Percentiles rank a stretch among this genome's conserved stretches.
Conservation (phyloP, 2,329 filamentous ascomycete species). For the Chrysoporthe cubensis region DNA sequence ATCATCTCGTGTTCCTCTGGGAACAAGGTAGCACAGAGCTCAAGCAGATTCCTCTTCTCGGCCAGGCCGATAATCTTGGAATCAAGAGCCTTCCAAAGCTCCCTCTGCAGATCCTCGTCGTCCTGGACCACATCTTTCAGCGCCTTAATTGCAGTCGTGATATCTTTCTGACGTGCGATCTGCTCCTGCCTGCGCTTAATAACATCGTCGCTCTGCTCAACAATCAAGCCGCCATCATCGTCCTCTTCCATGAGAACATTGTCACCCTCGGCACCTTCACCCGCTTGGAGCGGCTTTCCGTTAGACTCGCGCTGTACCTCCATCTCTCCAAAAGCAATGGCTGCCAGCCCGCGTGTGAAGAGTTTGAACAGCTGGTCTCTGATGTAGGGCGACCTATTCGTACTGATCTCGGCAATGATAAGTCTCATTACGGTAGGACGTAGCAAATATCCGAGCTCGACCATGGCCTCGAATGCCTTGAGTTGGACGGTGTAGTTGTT, state of each 20-base stretch:
- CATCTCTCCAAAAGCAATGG: slow-evolving; percentile 65
- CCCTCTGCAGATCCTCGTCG: slow-evolving; percentile 48
- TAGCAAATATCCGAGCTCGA: slow-evolving; percentile 65
- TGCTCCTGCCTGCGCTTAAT: slow-evolving; percentile 50
- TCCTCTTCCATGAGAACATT: slow-evolving; percentile 30
- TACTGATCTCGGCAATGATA: slow-evolving; percentile 61
- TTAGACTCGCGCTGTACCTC: slow-evolving; percentile 15
- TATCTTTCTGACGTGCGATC: slow-evolving; percentile 52
- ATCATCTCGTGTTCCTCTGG: slow-evolving; percentile 51
- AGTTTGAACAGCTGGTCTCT: slow-evolving; percentile 63
- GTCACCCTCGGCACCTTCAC: slow-evolving; percentile 13
- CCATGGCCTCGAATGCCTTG: slow-evolving; percentile 66
- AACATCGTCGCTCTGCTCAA: slow-evolving; percentile 50
- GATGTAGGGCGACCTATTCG: slow-evolving; percentile 66
- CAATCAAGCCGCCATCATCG: slow-evolving; percentile 49
- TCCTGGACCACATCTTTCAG: slow-evolving; percentile 52
- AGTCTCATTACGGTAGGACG: slow-evolving; percentile 59
- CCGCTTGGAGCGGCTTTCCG: slow-evolving; percentile 13
- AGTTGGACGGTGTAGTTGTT: slow-evolving; percentile 66
- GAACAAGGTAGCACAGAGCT: slow-evolving; percentile 56
- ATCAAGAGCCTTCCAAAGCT: slow-evolving; percentile 54
- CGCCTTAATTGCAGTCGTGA: slow-evolving; percentile 50
- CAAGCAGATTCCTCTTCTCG: slow-evolving; percentile 55
- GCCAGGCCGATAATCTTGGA: slow-evolving; percentile 51
- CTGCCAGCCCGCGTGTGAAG: slow-evolving; percentile 62